Evolutionary conservation across 208 protist genomes (phyloP), one percentile per base, ranked within the genome.

Genomic region (Crithidia bombi): DNA sequence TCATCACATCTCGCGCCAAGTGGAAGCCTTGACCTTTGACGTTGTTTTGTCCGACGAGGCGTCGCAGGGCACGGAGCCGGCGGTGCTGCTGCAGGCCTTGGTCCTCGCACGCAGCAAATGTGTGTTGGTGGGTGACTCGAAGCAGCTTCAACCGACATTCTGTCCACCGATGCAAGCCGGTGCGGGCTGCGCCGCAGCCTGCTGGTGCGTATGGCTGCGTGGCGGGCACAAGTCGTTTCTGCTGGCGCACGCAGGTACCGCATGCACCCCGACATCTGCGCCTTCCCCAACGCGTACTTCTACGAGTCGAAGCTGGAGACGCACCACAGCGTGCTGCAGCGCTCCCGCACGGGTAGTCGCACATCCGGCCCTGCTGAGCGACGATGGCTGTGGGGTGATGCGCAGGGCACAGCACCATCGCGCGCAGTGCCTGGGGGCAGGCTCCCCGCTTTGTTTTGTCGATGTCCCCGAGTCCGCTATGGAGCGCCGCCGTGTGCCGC

Each of bases 21-120:
- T 80, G n/a, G 17, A 56, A 5, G 65, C 75, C 5, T 17, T 83
- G 36, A 21, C 65, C 28, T 96, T 93, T 63, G 91, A 96, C 64
- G 69, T 86, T 0, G 93, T 97, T 30, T 80, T 98, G 30, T 81
- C 98, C 41, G 96, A 98, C 76, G 96, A 98, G 78, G 91, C 90
- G 5, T 92, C 93, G 10, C 96, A 98, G 81, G 86, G 86, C 0
- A 91, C 91, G 44, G 93, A 98, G 70, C 90, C 91, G 30, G 87
- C 92, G 43, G 77, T 90, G 15, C 67, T 90, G 15, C 67, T 97
- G 56, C 83, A 87, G 74, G 87, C 90, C 15, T 66, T 96, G 21
- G 69, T 83, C 39, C 69, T 93, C 23, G 72, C 85, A 21, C 78
- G 69, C 32, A 62, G 70, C 21, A 81, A 75, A 47, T 86, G 76